phyloP scores from a whole-genome alignment of 129 eudicot species.

The Artemisia argyi region DNA sequence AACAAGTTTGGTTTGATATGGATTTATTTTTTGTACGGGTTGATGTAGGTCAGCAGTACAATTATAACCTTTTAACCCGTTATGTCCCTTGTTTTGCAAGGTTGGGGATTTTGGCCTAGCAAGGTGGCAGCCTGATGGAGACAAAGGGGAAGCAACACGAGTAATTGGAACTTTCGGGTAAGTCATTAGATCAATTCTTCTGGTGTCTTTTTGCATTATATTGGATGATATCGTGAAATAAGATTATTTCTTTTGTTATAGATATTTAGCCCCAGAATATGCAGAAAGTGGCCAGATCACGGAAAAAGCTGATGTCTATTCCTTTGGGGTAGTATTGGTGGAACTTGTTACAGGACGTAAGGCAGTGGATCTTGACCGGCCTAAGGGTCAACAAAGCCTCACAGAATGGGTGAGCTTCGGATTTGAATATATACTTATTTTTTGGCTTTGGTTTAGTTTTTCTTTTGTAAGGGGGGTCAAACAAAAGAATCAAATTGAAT shows the following conservation, averaged over 20 bases:
- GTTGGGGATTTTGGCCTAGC: constrained; percentile 95
- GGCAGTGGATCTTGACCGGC: constrained; percentile 84
- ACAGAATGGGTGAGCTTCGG: constrained; percentile 73
- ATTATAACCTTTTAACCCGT: background rate
- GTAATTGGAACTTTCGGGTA: constrained; percentile 95
- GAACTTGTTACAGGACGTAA: constrained; percentile 87
- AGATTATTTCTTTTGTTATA: constrained; percentile 21
- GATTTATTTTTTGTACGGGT: too few relatives aligned
- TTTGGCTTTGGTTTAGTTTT: too few relatives aligned
- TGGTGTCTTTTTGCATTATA: background rate
- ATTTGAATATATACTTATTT: background rate
- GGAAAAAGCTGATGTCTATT: constrained; percentile 89
- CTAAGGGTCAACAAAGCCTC: constrained; percentile 87
- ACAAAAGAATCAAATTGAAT: background rate
- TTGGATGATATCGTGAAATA: background rate
- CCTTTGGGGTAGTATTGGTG: constrained; percentile 79
- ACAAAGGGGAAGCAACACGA: constrained; percentile 79
- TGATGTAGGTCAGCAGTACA: background rate
- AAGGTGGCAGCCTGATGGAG: constrained; percentile 96
- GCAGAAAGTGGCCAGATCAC: constrained; percentile 93
- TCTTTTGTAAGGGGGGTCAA: background rate
- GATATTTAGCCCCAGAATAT: constrained; percentile 93
- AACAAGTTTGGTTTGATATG: too few relatives aligned
- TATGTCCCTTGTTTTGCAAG: constrained; percentile 26
- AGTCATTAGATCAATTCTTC: background rate